Evolutionary conservation across 73 alveolate species (phyloP).

Genomic region (Blepharisma japonicum): DNA sequence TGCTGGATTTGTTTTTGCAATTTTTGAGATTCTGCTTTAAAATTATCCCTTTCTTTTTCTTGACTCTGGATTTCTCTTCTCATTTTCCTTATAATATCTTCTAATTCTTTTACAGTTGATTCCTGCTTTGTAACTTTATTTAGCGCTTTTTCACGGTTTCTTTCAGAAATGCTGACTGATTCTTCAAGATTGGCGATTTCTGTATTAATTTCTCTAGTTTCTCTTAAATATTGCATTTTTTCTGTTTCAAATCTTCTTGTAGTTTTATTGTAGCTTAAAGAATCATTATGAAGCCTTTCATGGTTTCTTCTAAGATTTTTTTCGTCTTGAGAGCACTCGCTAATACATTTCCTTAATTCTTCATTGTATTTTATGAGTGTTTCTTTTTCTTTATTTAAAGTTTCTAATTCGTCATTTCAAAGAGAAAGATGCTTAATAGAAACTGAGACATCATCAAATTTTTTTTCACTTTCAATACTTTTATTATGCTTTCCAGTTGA

Average conservation of each 20-base stretch:
- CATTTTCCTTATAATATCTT: neutral
- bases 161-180: neutral
- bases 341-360: neutral
- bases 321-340: neutral
- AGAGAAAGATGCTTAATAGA: neutral
- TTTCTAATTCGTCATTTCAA: neutral
- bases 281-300: neutral
- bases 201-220: neutral
- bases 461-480: no score
- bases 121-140: neutral
- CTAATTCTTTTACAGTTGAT: neutral
- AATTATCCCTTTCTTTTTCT: conserved; percentile 4
- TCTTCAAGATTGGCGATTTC: neutral
- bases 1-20: conserved; percentile 4
- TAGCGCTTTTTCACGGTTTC: neutral
- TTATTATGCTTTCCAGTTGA: no score
- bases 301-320: neutral
- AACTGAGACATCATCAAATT: no score
- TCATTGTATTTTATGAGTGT: neutral
- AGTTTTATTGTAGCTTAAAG: neutral
- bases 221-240: neutral
- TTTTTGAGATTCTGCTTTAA: neutral
- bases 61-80: neutral
- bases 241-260: neutral
- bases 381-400: neutral